Evolutionary conservation across 441 rosid species (phyloP), one percentile per base, ranked within the genome.

Genomic region (Jatropha multifida): DNA sequence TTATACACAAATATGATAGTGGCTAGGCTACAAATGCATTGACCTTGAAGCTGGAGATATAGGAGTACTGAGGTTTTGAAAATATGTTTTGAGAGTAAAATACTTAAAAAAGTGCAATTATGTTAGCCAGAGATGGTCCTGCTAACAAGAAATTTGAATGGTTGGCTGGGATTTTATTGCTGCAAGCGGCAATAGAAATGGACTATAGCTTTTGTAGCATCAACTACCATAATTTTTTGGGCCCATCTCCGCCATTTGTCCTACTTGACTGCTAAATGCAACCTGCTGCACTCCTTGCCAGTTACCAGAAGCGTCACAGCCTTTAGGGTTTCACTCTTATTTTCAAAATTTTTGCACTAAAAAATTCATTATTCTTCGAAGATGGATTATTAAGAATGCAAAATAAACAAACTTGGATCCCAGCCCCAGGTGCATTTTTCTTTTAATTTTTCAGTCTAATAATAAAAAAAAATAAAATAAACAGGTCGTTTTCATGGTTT

Each of bases 241-340:
- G n/a, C 74, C 71, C 32, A 68, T 26, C 38, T 55, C 46, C 40
- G 9, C 2, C 2, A 70, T 38, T 69, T 70, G 63, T 40, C 73
- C 73, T 17, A 17, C 63, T 13, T 2, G 3, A 23, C 63, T 9
- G n/a, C 23, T 68, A 11, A 41, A 17, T 49, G 56, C 56, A 2
- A 38, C 55, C 65, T 71, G 66, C 66, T 23, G 23, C 23, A 23
- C 23, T 23, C 32, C 32, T 32, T 32, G 32, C 32, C 32, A 32
- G 32, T 32, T 32, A 32, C 32, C 32, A 32, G 32, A 32, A 32
- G 32, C 32, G 2, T 1, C 32, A 32, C 32, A 32, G 1, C 32
- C 32, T 32, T 32, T 1, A 32, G 32, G 32, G 32, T 32, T 32
- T 32, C 32, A 32, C 32, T 2, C 32, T 32, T 32, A 2, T 32